Conservation (phyloP, 2,329 filamentous ascomycete genomes). For the Metarhizium brunneum region DNA sequence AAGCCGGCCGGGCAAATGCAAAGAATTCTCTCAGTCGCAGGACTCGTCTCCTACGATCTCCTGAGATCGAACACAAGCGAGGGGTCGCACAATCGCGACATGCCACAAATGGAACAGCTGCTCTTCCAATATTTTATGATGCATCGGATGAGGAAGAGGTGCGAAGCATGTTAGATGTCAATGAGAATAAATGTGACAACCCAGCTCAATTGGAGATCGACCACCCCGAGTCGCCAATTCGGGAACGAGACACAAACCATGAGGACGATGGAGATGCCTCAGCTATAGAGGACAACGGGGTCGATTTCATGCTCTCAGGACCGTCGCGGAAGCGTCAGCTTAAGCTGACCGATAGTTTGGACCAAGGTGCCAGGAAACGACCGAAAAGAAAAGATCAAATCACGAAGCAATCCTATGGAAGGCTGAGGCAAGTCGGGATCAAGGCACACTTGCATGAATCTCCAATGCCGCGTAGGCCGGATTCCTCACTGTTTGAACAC, state of each 20-base stretch:
- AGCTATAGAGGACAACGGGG: constrained; percentile 39
- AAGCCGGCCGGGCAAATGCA: constrained; percentile 23
- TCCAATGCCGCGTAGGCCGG: background rate
- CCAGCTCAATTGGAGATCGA: background rate
- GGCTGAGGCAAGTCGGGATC: constrained; percentile 21
- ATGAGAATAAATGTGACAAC: background rate
- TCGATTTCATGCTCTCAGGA: constrained; percentile 40
- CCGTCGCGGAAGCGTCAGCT: constrained; percentile 32
- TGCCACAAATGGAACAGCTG: constrained; percentile 16
- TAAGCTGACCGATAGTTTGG: constrained; percentile 16
- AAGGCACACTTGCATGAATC: constrained; percentile 17
- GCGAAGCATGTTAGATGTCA: background rate
- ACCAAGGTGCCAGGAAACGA: background rate
- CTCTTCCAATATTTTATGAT: constrained; percentile 31
- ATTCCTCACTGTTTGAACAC: background rate
- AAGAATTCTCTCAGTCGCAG: constrained; percentile 18
- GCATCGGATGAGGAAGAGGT: constrained; percentile 23
- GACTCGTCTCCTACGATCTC: constrained; percentile 20
- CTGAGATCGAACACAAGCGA: constrained; percentile 30
- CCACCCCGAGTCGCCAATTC: background rate
- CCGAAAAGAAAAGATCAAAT: constrained; percentile 15
- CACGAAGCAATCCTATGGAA: constrained; percentile 11
- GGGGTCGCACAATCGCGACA: constrained; percentile 41
- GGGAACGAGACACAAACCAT: background rate
- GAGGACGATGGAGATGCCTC: constrained; percentile 26